Percentiles rank a stretch among this genome's conserved stretches.
These are phyloP conservation scores for Diddensiella transvaalensis DNA, from an alignment of 805 yeast genomes.

Conservation along the genomic window DNA sequence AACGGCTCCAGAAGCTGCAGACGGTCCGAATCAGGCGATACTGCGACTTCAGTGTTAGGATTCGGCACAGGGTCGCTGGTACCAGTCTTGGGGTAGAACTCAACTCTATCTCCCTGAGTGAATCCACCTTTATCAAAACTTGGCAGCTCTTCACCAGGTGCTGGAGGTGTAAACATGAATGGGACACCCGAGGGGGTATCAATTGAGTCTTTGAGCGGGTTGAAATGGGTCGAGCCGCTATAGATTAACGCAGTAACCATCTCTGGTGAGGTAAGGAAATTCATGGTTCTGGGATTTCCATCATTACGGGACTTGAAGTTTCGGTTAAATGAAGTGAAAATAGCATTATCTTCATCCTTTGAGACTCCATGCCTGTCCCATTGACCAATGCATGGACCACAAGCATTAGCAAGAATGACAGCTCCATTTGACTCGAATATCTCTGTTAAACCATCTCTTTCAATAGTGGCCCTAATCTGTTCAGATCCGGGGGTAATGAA, in stretches of 20 bases:
- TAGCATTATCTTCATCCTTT: conserved; percentile 69
- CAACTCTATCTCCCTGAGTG: conserved; percentile 59
- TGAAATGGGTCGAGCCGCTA: conserved; percentile 87
- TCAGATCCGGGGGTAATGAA: conserved; percentile 98
- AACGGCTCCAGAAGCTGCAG: conserved; percentile 84
- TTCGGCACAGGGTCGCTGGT: conserved; percentile 56
- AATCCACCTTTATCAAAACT: conserved; percentile 51
- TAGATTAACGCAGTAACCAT: conserved; percentile 95
- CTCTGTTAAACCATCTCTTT: conserved; percentile 85
- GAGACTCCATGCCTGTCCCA: conserved; percentile 85
- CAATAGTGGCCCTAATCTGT: conserved; percentile 95
- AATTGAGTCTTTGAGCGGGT: conserved; percentile 86
- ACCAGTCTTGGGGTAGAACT: conserved; percentile 66
- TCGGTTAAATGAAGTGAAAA: conserved; percentile 96
- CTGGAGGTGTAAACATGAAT: conserved; percentile 74
- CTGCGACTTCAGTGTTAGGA: conserved; percentile 56
- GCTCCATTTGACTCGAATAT: conserved; percentile 87
- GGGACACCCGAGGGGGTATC: conserved; percentile 57
- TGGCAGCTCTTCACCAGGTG: conserved; percentile 83
- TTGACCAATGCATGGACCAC: conserved; percentile 99
- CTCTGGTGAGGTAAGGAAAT: conserved; percentile 98
- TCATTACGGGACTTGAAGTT: conserved; percentile 97
- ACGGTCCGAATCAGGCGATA: conserved; percentile 88
- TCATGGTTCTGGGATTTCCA: conserved; percentile 96
- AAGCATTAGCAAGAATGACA: conserved; percentile 89